These are phyloP conservation scores for Powellomyces hirtus DNA, from an alignment of 192 early-diverging fungal species.

Conservation along the genomic window DNA sequence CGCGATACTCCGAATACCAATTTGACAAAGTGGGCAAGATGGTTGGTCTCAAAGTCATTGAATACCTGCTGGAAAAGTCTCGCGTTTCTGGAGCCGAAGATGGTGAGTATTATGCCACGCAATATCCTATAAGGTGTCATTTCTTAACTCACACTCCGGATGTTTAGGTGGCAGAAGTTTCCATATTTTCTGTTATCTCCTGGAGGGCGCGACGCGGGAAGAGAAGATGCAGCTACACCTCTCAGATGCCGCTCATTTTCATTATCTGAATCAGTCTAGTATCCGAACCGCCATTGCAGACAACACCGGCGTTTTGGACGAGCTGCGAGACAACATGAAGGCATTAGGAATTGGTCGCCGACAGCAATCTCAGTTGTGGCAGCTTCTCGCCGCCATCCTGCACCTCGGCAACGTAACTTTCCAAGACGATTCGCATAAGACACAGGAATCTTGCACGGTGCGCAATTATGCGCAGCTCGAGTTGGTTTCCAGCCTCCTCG, in stretches of 20 bases:
- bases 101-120: not conserved
- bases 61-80: constrained; percentile 84
- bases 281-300: constrained; percentile 6
- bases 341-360: constrained; percentile 51
- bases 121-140: not conserved
- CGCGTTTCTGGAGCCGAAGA: constrained; percentile 60
- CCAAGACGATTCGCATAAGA: constrained; percentile 42
- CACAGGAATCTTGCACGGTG: constrained; percentile 71
- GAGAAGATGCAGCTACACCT: constrained; percentile 75
- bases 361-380: constrained; percentile 73
- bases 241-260: constrained; percentile 60
- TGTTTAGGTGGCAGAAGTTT: constrained; percentile 74
- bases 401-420: constrained; percentile 94
- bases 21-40: constrained; percentile 81
- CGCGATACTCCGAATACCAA: constrained; percentile 82
- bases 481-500: constrained; percentile 76
- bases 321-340: constrained; percentile 42
- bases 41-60: constrained; percentile 73
- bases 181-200: constrained; percentile 88
- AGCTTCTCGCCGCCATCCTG: constrained; percentile 81
- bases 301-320: constrained; percentile 16
- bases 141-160: not conserved
- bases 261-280: constrained; percentile 42
- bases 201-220: constrained; percentile 71
- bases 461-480: constrained; percentile 72